Evolutionary conservation across 2,329 filamentous ascomycete species (phyloP), one percentile per base, ranked within the genome.

Genomic region (Ceratocystis lukuohia): DNA sequence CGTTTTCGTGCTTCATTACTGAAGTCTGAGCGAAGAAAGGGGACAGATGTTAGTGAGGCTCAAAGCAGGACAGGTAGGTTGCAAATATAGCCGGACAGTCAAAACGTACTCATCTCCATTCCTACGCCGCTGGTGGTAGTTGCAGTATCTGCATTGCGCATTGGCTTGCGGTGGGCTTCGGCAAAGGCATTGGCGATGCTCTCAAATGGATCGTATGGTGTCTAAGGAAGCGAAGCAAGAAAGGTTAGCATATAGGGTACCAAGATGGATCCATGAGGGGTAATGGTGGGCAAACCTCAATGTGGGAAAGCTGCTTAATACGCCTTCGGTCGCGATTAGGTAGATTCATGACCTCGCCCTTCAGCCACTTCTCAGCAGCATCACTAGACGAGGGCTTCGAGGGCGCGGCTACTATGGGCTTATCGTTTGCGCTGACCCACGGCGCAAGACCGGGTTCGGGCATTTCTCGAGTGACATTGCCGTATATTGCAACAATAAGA

Each of bases 351-450:
- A 88, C 84, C 72, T 88, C 84, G 70, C 81, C 83, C 76, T 88
- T 88, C 62, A 88, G 74, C 70, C 80, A 80, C 71, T 84, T 79
- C 74, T 88, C 85, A 45, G 82, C 80, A 44, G 85, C 84, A 78
- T 88, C 85, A 33, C 84, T 84, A 33, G 82, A 83, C 61, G 84
- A 80, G 25, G 84, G 82, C 73, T 88, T 88, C 70, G 77, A 81
- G 69, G 82, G 81, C 41, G 80, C 76, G 53, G 78, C 79, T 10
- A 81, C 76, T 20, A 80, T 75, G 20, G 84, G 84, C 71, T 88
- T 88, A 71, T 88, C 85, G 72, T 88, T 87, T 65, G 85, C 84
- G 73, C 84, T 87, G 73, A 88, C 86, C 85, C 85, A 88, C 68
- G 84, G 83, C 61, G 86, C 86, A 71, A 86, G 80, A 71, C 85